phyloP scores from a whole-genome alignment of 257 asterid species.

The Solanum tarijense region DNA sequence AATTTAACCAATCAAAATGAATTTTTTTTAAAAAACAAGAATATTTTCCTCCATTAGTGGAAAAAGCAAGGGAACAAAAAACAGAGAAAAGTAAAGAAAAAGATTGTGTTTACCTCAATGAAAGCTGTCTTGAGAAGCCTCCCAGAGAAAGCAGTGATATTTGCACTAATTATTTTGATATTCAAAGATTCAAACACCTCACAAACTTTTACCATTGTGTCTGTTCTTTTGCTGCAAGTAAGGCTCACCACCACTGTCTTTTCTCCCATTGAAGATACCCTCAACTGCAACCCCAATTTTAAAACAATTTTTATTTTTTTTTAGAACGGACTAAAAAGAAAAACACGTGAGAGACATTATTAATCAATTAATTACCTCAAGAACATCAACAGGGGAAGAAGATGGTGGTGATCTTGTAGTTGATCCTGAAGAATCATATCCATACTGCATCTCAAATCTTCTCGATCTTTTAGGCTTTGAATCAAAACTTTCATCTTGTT shows the following conservation, averaged over 20 bases:
- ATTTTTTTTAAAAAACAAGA: not conserved
- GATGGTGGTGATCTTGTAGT: constrained; percentile 4
- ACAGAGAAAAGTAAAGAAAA: not conserved
- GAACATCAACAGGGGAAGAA: constrained; percentile 47
- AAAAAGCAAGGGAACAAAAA: not conserved
- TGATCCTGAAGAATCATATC: constrained; percentile 14
- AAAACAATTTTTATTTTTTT: too few relatives aligned
- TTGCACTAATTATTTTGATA: constrained; percentile 66
- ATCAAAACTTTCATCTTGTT: constrained; percentile 21
- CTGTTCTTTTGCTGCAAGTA: constrained; percentile 58
- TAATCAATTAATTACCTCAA: constrained; percentile 38
- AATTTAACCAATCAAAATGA: not conserved
- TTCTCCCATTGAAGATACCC: constrained; percentile 55
- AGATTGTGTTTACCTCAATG: constrained; percentile 42
- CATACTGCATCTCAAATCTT: constrained; percentile 22
- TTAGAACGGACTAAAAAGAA: not conserved
- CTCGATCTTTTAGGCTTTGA: constrained; percentile 41
- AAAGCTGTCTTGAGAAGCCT: constrained; percentile 59
- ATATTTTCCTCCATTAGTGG: not conserved
- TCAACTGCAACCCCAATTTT: constrained; percentile 32
- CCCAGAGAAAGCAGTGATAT: constrained; percentile 55
- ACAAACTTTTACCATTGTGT: constrained; percentile 72
- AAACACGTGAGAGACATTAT: not conserved
- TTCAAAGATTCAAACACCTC: constrained; percentile 68
- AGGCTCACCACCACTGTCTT: constrained; percentile 64